Conservation (phyloP, 2,329 filamentous ascomycete species). For the Lizonia empirigonia region DNA sequence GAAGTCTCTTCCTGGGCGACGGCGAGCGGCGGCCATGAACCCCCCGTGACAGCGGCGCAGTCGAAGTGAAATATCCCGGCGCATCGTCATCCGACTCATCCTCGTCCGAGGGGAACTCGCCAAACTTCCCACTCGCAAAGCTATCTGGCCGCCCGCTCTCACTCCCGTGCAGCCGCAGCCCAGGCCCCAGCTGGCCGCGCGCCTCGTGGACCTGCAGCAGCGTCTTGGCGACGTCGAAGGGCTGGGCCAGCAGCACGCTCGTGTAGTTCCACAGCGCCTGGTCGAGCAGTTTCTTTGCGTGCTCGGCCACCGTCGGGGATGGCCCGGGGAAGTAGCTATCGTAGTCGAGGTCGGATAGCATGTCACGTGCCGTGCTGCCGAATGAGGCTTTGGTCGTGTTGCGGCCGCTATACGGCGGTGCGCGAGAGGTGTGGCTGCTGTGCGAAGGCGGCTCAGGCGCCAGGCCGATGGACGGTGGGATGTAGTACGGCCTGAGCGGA, state of each 20-base stretch:
- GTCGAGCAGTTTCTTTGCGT: slow-evolving; percentile 77
- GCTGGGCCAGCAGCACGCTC: slow-evolving; percentile 85
- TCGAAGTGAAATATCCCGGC: slow-evolving; percentile 81
- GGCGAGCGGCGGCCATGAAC: slow-evolving; percentile 51
- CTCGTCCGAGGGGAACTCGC: slow-evolving; percentile 65
- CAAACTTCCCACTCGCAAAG: slow-evolving; percentile 43
- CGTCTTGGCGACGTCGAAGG: slow-evolving; percentile 96
- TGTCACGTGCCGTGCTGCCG: slow-evolving; percentile 73
- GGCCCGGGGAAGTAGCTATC: slow-evolving; percentile 80
- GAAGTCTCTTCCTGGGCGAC: slow-evolving; percentile 44
- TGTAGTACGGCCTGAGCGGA: slow-evolving; percentile 73
- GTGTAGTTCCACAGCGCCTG: slow-evolving; percentile 91
- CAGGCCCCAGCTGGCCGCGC: slow-evolving; percentile 38
- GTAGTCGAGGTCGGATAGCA: slow-evolving; percentile 90
- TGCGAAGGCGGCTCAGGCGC: slow-evolving; percentile 52
- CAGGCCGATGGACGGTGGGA: slow-evolving; percentile 69
- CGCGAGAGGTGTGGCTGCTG: not conserved
- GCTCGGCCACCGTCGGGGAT: slow-evolving; percentile 71
- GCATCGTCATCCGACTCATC: slow-evolving; percentile 74
- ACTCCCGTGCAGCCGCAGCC: slow-evolving; percentile 22
- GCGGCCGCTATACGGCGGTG: slow-evolving; percentile 19
- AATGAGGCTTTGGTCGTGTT: slow-evolving; percentile 56
- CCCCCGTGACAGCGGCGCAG: slow-evolving; percentile 57
- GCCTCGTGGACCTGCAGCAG: slow-evolving; percentile 77
- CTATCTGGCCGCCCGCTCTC: slow-evolving; percentile 39